Base-by-base conservation (phyloP, 805 yeast genomes). In the Wickerhamiella spandovensis region DNA sequence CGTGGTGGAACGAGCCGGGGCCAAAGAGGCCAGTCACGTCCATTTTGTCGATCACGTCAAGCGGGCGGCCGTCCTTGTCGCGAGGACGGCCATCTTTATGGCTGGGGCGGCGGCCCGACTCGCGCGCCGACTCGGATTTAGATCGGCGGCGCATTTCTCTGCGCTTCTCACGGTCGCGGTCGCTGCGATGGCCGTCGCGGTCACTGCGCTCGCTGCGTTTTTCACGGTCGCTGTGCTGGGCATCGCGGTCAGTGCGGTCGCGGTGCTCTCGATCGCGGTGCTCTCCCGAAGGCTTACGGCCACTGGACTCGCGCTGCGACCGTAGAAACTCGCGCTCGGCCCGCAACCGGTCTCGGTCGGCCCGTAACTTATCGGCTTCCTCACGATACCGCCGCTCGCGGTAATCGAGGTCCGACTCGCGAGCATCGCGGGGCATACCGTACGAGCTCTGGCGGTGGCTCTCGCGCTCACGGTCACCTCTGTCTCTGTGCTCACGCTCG, bases 1-100 rank as follows among this genome's bases (percentile, higher is more conserved):
- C 98, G 66, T 92, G 97, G 67, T 92, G 98, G 74, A 92, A 92
- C 2, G 94, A 86, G 17, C 87, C 86, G 46, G 85, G 81, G 23
- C 96, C 97, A 64, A 85, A 89, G 54, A 89, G 75, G 1, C 95
- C 97, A 12, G 97, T 89, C 45, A 90, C 98, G 66, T 92, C 98
- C 61, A 92, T 73, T 67, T 85, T 85, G 69, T 92, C 98, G 58
- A 92, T 92, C 3, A 94, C 86, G 62, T 90, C 98, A 50, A 89
- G 81, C 58, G 88, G 84, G 48, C 50, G 61, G 49, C 54, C 88
- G 75, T 57, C 77, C 65, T 72, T 60, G 69, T 45, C 44, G 22
- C 49, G 47, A 30, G 47, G 50, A 20, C 47, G 48, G 18, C 22
- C 37, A 37, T 38, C 52, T 46, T 32, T 30, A 23, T 20, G 24